These are phyloP conservation scores for Chlorella sorokiniana DNA, from an alignment of 139 green algal species.

Conservation along the genomic window DNA sequence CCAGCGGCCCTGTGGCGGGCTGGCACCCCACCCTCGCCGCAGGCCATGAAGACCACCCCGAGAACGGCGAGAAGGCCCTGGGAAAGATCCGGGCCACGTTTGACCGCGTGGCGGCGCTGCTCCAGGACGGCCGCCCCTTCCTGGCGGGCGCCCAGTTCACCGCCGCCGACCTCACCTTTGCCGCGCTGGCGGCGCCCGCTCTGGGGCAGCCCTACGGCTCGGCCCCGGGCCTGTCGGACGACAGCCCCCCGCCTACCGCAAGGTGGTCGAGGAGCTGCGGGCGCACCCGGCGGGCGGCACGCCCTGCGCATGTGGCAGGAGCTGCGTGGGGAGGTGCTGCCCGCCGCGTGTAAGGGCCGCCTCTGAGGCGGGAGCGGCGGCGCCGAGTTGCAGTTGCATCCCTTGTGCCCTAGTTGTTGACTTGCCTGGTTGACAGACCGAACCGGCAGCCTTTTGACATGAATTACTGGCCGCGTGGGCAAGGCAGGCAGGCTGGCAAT, in stretches of 20 bases:
- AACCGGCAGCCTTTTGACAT: no score
- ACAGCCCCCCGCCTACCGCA: background rate
- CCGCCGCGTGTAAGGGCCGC: no score
- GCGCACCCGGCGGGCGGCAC: constrained; percentile 8
- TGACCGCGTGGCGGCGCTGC: background rate
- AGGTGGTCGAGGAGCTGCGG: constrained; percentile 10
- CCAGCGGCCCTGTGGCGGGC: no score
- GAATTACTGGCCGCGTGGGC: no score
- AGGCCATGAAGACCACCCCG: constrained; percentile 16
- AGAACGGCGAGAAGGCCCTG: background rate
- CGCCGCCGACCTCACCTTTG: constrained; percentile 25
- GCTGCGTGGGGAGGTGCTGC: constrained; percentile 3
- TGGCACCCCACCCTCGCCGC: background rate
- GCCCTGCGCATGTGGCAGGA: constrained; percentile 16
- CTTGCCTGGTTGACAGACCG: no score
- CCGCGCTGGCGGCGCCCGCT: constrained; percentile 17
- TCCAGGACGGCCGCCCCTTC: constrained; percentile 14
- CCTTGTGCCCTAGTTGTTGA: no score
- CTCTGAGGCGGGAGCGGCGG: no score
- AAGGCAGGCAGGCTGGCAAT: no score
- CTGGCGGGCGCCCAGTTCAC: constrained; percentile 10
- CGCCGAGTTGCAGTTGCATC: no score
- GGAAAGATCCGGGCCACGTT: background rate
- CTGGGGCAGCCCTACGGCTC: constrained; percentile 5
- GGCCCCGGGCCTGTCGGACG: background rate